phyloP scores from a whole-genome alignment of 2,329 filamentous ascomycete genomes.

The Fusarium torulosum region DNA sequence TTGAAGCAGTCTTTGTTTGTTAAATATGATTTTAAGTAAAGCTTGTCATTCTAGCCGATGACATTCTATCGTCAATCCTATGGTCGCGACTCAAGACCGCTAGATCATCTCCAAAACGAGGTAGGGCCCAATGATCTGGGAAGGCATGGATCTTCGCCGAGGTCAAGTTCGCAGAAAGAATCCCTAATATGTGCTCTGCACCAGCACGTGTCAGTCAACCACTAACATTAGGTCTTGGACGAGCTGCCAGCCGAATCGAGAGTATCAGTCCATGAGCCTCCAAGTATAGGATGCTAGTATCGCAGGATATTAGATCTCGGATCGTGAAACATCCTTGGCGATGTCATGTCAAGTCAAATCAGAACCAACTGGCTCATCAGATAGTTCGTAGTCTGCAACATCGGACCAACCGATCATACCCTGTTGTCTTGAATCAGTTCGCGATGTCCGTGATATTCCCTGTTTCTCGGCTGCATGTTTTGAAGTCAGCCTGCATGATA shows the following conservation, averaged over 20 bases:
- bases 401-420: neutral
- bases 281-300: neutral
- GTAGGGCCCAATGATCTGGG: neutral
- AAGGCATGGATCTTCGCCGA: conserved; percentile 1
- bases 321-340: conserved; percentile 1
- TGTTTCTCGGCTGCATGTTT: neutral
- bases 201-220: neutral
- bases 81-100: conserved; percentile 5
- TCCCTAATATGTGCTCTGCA: neutral
- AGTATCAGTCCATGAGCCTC: neutral
- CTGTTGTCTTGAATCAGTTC: neutral
- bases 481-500: conserved; percentile 1
- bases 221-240: neutral
- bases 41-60: neutral
- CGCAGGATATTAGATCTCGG: neutral
- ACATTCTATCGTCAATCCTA: neutral
- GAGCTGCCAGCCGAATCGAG: neutral
- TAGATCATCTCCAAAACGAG: neutral
- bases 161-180: neutral
- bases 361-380: neutral
- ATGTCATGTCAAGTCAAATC: neutral
- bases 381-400: neutral
- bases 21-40: neutral
- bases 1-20: neutral
- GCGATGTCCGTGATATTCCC: conserved; percentile 4